Evolutionary conservation across 495 filamentous ascomycete genomes (phyloP), one percentile per base, ranked within the genome.

Genomic region (Penicillium verhagenii): DNA sequence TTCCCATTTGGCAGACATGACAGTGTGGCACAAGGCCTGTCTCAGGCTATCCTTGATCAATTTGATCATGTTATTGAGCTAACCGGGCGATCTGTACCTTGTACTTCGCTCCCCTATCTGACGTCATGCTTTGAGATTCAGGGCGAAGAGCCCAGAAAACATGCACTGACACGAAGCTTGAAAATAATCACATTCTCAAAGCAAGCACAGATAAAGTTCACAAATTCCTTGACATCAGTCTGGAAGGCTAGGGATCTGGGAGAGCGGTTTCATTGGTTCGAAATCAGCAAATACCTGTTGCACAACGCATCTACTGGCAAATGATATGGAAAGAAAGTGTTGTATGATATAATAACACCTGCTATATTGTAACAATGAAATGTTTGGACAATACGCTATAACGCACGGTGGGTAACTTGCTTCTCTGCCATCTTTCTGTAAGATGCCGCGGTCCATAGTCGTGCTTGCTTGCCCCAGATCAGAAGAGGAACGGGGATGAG

Each of bases 391-490:
- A 16, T 4, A 14, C 1, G 18, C 29, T 55, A 68, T 25, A 60
- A 28, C n/a, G 57, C 62, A 11, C 60, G 60, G 16, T 62, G 63
- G 29, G 56, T 57, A 6, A 63, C 47, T 28, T 66, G 57, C 20
- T 59, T 66, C 19, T 49, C 51, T 0, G 64, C 53, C 61, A 67
- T 63, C 29, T 51, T 56, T 53, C 39, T 54, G 29, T 67, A 67
- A 6, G 47, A 54, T 16, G 49, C 16, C 0, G 64, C 55, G 2
- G 64, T 67, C 0, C 50, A 38, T 13, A 60, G 25, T 18, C 64
- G 50, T 11, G 61, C 61, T 33, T 65, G 54, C 54, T 67, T 67
- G 1, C 64, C 61, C 64, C 64, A 67, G 1, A 65, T 38, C 0
- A 67, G 39, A 8, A 67, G 46, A 19, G 59, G 61, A 0, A 67